A percentile compares a stretch with the other conserved stretches of the same genome.
Conservation (phyloP, 129 eudicot species). For the Chrysanthemum lavandulifolium region DNA sequence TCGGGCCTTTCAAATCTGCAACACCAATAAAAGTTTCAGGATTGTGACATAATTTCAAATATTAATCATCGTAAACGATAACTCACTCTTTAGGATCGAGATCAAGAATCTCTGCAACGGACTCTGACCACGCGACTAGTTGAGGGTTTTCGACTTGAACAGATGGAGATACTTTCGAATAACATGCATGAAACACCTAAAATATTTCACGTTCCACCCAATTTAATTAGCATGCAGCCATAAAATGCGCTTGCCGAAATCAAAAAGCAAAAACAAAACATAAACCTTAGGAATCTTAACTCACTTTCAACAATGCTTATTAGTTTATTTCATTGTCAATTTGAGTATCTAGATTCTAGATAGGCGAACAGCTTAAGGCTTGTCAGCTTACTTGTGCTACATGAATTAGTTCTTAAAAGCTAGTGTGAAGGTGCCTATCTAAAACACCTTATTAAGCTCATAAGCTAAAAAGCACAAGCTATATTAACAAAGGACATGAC, state of each 20-base stretch:
- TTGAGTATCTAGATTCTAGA: too few relatives aligned
- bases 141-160: conserved; percentile 90
- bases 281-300: too few relatives aligned
- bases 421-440: too few relatives aligned
- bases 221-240: not conserved
- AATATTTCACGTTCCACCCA: not conserved
- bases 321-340: too few relatives aligned
- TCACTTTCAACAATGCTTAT: too few relatives aligned
- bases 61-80: not conserved
- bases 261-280: not conserved
- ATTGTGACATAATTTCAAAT: not conserved
- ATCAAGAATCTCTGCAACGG: conserved; percentile 80
- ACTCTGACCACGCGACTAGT: conserved; percentile 92
- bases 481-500: too few relatives aligned
- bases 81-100: conserved; percentile 87
- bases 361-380: too few relatives aligned
- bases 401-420: too few relatives aligned
- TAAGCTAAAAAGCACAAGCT: too few relatives aligned
- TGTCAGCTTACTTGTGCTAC: too few relatives aligned
- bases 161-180: conserved; percentile 86
- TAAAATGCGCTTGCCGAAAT: not conserved
- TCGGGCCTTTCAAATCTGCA: conserved; percentile 84
- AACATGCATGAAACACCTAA: conserved; percentile 86
- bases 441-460: too few relatives aligned
- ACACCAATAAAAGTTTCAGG: conserved; percentile 19